A percentile compares a stretch with the other conserved stretches of the same genome.
Conservation (phyloP, 106 monocot genomes). For the Acorus calamus region DNA sequence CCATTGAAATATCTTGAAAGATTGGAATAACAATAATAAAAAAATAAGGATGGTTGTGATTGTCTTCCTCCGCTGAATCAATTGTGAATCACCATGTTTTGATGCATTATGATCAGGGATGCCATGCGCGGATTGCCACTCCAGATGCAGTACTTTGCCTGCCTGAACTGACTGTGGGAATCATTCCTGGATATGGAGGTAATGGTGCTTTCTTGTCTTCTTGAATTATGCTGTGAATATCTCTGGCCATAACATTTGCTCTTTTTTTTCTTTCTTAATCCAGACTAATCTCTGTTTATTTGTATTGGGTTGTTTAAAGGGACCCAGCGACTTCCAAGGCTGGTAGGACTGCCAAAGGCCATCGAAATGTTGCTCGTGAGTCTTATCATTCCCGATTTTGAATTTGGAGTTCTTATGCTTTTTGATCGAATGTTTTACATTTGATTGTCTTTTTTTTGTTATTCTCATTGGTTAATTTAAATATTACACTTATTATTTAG, state of each 20-base stretch:
- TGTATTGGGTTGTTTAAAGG: constrained; percentile 27
- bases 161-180: constrained; percentile 90
- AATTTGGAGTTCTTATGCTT: not conserved
- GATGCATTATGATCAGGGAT: constrained; percentile 47
- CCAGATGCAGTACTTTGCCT: constrained; percentile 82
- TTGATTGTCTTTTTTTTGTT: too few species aligned
- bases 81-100: not conserved
- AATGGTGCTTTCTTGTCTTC: constrained; percentile 7
- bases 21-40: too few species aligned
- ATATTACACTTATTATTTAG: too few species aligned
- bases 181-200: constrained; percentile 99
- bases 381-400: constrained; percentile 1
- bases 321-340: constrained; percentile 96
- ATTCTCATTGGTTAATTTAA: too few species aligned
- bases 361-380: constrained; percentile 95
- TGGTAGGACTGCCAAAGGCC: constrained; percentile 74
- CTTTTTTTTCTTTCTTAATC: constrained; percentile 1
- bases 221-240: not conserved
- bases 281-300: constrained; percentile 7
- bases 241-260: not conserved
- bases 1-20: too few species aligned
- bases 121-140: constrained; percentile 88
- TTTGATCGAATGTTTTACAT: too few species aligned
- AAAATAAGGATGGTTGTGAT: too few species aligned
- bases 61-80: not conserved